phyloP scores from a whole-genome alignment of 495 filamentous ascomycete genomes.

The Aspergillus homomorphus region DNA sequence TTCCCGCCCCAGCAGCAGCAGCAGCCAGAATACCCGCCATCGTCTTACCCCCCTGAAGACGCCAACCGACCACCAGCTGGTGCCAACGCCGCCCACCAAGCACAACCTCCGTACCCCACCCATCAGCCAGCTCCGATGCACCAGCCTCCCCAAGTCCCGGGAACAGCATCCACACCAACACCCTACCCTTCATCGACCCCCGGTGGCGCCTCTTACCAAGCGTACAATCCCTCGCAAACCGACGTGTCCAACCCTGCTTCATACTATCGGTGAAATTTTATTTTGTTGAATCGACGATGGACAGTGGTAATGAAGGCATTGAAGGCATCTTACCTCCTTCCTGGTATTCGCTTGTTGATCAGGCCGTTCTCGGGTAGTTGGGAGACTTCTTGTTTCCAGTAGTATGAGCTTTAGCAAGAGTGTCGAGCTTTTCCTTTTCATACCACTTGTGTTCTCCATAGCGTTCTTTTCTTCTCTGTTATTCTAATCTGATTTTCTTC shows the following conservation, averaged over 20 bases:
- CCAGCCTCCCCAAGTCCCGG: conserved; percentile 42
- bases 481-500: background rate
- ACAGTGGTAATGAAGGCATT: background rate
- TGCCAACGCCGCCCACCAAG: conserved; percentile 31
- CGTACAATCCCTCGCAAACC: conserved; percentile 46
- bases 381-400: background rate
- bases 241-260: conserved; percentile 38
- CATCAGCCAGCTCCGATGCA: conserved; percentile 51
- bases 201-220: conserved; percentile 44
- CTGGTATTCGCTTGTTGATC: background rate
- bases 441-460: background rate
- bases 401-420: background rate
- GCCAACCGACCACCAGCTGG: conserved; percentile 35
- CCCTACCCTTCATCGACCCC: conserved; percentile 43
- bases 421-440: conserved; percentile 9
- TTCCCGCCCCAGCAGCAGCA: conserved; percentile 32
- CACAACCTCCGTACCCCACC: conserved; percentile 44
- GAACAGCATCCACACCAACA: conserved; percentile 39
- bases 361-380: background rate
- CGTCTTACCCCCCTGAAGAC: conserved; percentile 59
- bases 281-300: background rate
- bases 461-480: background rate
- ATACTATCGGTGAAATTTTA: conserved; percentile 37
- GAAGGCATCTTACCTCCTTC: background rate
- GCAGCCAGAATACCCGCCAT: conserved; percentile 53